Evolutionary conservation across 192 early-diverging fungal genomes (phyloP), one percentile per base, ranked within the genome.

Genomic region (Coemansia sp.): DNA sequence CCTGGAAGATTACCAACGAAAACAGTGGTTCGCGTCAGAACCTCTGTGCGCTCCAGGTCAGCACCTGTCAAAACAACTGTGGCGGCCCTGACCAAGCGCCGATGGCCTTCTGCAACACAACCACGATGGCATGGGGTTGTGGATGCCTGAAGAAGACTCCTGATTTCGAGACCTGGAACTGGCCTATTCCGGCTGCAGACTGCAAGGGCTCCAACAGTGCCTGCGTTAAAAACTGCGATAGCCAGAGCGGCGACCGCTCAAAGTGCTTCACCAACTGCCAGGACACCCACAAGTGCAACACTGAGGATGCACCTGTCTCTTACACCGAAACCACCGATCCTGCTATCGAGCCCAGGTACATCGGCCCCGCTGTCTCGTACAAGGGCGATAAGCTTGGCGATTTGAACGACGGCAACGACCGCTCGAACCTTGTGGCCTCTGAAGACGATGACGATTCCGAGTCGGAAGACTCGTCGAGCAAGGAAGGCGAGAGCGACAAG

Each of bases 51-150:
- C 67, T 60, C 6, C 81, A 82, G 64, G 62, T 74, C 45, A 69
- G 69, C 34, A 65, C 75, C 1, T 82, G 81, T 67, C 66, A 75
- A 56, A 74, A 71, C 72, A 72, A 70, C 75, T 82, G 81, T 45
- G 81, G 81, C 25, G 74, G 75, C 4, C 65, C 74, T 27, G 32
- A 71, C 20, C 60, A 69, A 52, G 71, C 81, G 1, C 66, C 66
- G 20, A 77, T 79, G 83, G 72, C 74, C 20, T 84, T 84, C 60
- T 84, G 83, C 42, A 84, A 84, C 68, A 1, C 59, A 6, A 68
- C 60, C n/a, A 84, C 83, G 19, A 66, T 84, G 70, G 83, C 72
- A 28, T 84, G 83, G 83, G 81, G 81, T 34, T 84, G 83, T 23
- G 81, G 77, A 3, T 84, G 83, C 64, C 42, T 55, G 61, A 56